Percentiles rank a stretch among this genome's conserved stretches.
Evolutionary conservation across 192 early-diverging fungal species (phyloP).

Genomic region (Backusella tarrabulga): DNA sequence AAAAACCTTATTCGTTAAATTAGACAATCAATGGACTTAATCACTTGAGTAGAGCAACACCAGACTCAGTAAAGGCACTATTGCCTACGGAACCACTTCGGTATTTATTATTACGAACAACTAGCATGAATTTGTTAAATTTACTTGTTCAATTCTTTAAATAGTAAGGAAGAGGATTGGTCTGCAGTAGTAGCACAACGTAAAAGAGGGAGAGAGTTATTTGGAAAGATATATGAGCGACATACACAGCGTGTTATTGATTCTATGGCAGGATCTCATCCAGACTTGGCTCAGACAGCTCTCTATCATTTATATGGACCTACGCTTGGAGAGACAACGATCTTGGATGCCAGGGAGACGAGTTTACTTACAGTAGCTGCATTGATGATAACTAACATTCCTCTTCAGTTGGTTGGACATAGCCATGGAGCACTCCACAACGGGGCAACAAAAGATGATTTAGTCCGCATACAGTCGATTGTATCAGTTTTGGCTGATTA

Average conservation of each 20-base stretch:
- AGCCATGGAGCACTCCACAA: slow-evolving; percentile 22
- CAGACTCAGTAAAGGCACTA: neutral
- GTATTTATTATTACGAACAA: neutral
- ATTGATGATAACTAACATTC: slow-evolving; percentile 1
- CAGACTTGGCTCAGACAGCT: slow-evolving; percentile 28
- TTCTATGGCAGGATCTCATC: slow-evolving; percentile 9
- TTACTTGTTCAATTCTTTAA: neutral
- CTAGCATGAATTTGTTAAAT: neutral
- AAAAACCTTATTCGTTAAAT: neutral
- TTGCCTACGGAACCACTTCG: slow-evolving; percentile 11
- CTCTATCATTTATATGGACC: slow-evolving; percentile 30
- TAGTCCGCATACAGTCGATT: slow-evolving; percentile 6
- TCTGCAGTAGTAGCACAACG: slow-evolving; percentile 9
- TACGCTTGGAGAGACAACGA: slow-evolving; percentile 7
- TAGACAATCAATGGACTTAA: slow-evolving; percentile 30
- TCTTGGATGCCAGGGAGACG: slow-evolving; percentile 12
- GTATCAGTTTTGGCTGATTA: slow-evolving; percentile 4
- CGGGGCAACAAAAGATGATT: slow-evolving; percentile 20
- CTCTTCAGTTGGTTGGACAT: slow-evolving; percentile 21
- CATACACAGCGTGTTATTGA: slow-evolving; percentile 18
- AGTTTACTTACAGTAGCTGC: slow-evolving; percentile 22
- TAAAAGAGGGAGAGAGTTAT: slow-evolving; percentile 18
- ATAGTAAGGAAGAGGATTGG: slow-evolving; percentile 23
- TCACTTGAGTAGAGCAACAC: slow-evolving; percentile 9
- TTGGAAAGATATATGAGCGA: slow-evolving; percentile 23